phyloP scores from a whole-genome alignment of 805 yeast genomes.

The Candida arabinofermentans region DNA sequence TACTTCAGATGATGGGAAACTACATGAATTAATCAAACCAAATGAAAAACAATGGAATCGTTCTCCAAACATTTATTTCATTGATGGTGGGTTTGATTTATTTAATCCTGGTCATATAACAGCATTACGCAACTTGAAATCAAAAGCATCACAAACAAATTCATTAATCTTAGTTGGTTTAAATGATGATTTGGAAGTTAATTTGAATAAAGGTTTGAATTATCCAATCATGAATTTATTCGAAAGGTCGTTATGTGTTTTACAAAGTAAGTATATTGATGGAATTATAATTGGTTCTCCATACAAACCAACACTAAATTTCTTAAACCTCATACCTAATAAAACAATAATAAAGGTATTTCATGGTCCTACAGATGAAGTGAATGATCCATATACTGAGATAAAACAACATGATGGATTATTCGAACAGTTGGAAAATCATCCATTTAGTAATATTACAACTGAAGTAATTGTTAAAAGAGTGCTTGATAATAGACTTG shows the following conservation, averaged over 20 bases:
- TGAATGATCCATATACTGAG: slow-evolving; percentile 28
- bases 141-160: slow-evolving; percentile 32
- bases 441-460: slow-evolving; percentile 60
- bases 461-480: slow-evolving; percentile 71
- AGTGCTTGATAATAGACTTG: slow-evolving; percentile 60
- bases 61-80: slow-evolving; percentile 39
- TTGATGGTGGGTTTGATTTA: slow-evolving; percentile 86
- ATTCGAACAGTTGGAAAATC: slow-evolving; percentile 43
- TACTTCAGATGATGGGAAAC: slow-evolving; percentile 25
- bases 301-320: slow-evolving; percentile 39
- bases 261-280: slow-evolving; percentile 84
- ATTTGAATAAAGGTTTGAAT: slow-evolving; percentile 53
- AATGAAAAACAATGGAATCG: slow-evolving; percentile 13
- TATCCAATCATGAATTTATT: slow-evolving; percentile 84
- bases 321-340: slow-evolving; percentile 35
- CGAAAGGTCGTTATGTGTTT: slow-evolving; percentile 81
- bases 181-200: slow-evolving; percentile 54
- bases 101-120: slow-evolving; percentile 93
- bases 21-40: slow-evolving; percentile 35
- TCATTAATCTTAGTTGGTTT: slow-evolving; percentile 65
- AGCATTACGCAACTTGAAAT: slow-evolving; percentile 50
- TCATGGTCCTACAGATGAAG: slow-evolving; percentile 56
- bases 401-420: slow-evolving; percentile 29
- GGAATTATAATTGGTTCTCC: slow-evolving; percentile 75
- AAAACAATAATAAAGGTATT: slow-evolving; percentile 36